Conservation (phyloP, 1,139 yeast genomes). For the Taiozyma sp. region DNA sequence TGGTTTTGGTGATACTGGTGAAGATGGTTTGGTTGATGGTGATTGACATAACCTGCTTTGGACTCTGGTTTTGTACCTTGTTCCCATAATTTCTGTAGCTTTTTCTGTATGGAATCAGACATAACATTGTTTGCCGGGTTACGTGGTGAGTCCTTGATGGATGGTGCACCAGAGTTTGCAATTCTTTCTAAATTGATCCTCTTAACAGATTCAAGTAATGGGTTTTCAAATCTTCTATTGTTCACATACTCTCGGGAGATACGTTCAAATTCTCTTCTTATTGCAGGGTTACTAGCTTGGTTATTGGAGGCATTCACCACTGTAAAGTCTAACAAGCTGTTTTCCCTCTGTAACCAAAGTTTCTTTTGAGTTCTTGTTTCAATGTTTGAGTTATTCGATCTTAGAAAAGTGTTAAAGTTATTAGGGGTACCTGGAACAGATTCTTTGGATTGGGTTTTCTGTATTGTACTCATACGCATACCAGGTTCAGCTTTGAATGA, state of each 20-base stretch:
- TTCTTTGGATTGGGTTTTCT: slow-evolving; percentile 2
- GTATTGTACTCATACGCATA: slow-evolving; percentile 1
- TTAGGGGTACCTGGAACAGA: slow-evolving; percentile 20
- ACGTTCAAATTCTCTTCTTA: slow-evolving; percentile 70
- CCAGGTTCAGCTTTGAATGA: slow-evolving; percentile 17
- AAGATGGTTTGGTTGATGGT: slow-evolving; percentile 7
- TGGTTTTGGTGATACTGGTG: slow-evolving; percentile 2
- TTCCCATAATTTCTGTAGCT: slow-evolving; percentile 21
- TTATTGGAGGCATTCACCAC: slow-evolving; percentile 7
- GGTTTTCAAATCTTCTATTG: slow-evolving; percentile 63
- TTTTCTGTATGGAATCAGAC: slow-evolving; percentile 15
- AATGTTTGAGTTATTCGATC: slow-evolving; percentile 29
- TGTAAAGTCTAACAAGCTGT: slow-evolving; percentile 51
- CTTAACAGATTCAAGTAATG: slow-evolving; percentile 56
- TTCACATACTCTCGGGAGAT: slow-evolving; percentile 68
- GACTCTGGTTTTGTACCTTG: slow-evolving; percentile 9
- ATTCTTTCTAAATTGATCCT: slow-evolving; percentile 27
- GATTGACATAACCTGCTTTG: neutral
- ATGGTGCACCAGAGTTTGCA: neutral
- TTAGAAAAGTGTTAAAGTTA: slow-evolving; percentile 32
- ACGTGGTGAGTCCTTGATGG: neutral
- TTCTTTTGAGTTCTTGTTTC: slow-evolving; percentile 78
- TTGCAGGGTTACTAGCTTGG: slow-evolving; percentile 40
- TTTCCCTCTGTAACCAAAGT: slow-evolving; percentile 79
- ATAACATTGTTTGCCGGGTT: slow-evolving; percentile 4